Base-by-base conservation (phyloP, 1,139 yeast species). In the Kodamaea arcana region DNA sequence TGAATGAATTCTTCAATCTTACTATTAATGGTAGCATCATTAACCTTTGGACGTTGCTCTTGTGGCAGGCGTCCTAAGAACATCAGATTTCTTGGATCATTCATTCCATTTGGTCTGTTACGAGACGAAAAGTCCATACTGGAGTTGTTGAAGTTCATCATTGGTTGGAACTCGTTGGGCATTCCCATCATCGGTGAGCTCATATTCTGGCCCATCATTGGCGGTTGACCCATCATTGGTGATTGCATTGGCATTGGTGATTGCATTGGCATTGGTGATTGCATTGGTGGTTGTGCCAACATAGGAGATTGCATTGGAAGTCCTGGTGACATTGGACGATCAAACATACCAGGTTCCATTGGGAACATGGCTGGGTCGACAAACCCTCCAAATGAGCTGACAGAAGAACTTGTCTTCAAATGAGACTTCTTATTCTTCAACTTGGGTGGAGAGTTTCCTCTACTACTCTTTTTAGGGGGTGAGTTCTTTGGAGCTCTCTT, bases 1-100 rank as follows among this genome's bases (percentile, higher is more conserved):
- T 49, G 50, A 24, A 57, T 44, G 41, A 69, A 69, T 30, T 63
- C 62, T 24, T 61, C 60, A 32, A 69, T 60, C 43, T 62, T 65
- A 24, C 51, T 52, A 36, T 48, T 52, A 29, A 65, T 56, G 35
- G 39, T 33, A 29, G 34, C 27, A 40, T 41, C 46, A 33, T 40
- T 29, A 34, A 42, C 30, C 24, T 30, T 34, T 2, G 41, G 37
- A 9, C 24, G 3, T 22, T 11, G n/a, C 12, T 3, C 12, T 12
- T 27, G 30, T 25, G 11, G 24, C 12, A 9, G 29, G 15, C 24
- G 6, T 17, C 27, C 30, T 29, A 31, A 16, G 16, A 15, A 15
- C 16, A 15, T 16, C 33, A 31, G 15, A 14, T 16, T 22, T 6
- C 28, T 27, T 9, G 30, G 35, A 21, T 22, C 22, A 12, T 6